Conservation (phyloP, 2,329 filamentous ascomycete genomes). For the Sclerotinia trifoliorum region DNA sequence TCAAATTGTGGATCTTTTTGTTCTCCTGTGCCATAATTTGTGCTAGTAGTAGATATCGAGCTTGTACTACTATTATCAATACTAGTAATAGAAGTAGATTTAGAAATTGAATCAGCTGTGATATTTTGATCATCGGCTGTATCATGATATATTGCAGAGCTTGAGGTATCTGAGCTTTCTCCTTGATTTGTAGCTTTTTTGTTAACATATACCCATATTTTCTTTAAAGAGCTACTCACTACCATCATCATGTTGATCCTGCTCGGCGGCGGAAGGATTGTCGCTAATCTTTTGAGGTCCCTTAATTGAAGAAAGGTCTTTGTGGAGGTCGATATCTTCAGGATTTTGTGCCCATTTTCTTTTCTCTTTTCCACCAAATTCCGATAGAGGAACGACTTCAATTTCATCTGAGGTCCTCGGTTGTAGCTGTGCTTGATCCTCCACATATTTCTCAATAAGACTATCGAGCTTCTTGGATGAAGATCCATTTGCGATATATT, state of each 20-base stretch:
- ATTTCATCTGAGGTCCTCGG: rapidly evolving
- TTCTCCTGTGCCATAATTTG: not conserved
- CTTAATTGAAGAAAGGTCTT: not conserved
- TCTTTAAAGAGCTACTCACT: not conserved
- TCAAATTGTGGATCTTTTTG: not conserved
- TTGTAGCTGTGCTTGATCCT: not conserved
- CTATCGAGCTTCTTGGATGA: not conserved
- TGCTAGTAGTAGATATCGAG: not conserved
- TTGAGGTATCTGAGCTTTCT: not conserved
- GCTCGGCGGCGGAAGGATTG: not conserved
- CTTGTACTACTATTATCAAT: too few species aligned
- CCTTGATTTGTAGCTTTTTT: not conserved
- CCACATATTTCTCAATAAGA: not conserved
- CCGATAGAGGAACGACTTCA: rapidly evolving
- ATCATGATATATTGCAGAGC: not conserved
- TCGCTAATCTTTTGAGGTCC: rapidly evolving
- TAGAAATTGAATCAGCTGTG: rapidly evolving
- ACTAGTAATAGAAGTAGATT: not conserved
- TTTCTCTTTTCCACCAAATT: not conserved
- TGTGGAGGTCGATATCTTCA: too few species aligned
- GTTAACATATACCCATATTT: too few species aligned
- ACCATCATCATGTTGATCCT: not conserved
- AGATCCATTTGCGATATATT: not conserved
- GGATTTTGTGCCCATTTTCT: not conserved
- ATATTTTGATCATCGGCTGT: not conserved